Evolutionary conservation across 371 early-diverging fungal species (phyloP), one percentile per base, ranked within the genome.

Genomic region (Mucor indicus): DNA sequence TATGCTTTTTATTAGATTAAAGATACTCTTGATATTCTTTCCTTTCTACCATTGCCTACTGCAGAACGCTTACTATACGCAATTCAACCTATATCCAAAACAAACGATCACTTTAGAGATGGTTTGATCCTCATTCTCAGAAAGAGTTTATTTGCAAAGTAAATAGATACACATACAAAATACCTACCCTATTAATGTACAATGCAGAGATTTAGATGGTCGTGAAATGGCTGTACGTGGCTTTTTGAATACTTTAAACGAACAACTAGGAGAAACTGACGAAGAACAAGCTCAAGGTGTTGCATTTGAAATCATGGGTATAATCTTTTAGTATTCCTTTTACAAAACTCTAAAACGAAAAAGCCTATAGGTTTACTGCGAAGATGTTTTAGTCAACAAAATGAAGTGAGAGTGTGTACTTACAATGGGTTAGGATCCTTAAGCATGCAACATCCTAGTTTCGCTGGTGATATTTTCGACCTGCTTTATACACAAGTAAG

Each of bases 131-230:
- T 84, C 4, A 64, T 84, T 10, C 50, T 84, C 25, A 67, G 83
- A 39, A 84, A 84, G 31, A 75, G 81, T 25, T 55, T 84, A 53
- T 81, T 81, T 48, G 67, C 83, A 46, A 82, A 76, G 84, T 82
- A 79, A 45, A 52, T 48, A 4, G 6, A 9, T 19, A 12, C 9
- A n/a, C 1, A 4, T 29, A 21, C 11, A n/a, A 8, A 13, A 23
- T 23, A 15, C 19, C 21, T 5, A 29, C n/a, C 16, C 30, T 20
- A 5, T 17, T 24, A 15, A 31, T 44, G 19, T 37, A 42, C 30
- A 20, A 25, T 20, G 2, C 29, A 84, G 82, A 48, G 77, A 71
- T 30, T 16, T 77, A 4, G 77, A 80, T 36, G 79, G 81, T 19
- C 63, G 85, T 17, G 72, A 71, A 53, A 71, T 81, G 17, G 77